Evolutionary conservation across 169 alveolate genomes (phyloP).

Genomic region (Plasmodium fragile): DNA sequence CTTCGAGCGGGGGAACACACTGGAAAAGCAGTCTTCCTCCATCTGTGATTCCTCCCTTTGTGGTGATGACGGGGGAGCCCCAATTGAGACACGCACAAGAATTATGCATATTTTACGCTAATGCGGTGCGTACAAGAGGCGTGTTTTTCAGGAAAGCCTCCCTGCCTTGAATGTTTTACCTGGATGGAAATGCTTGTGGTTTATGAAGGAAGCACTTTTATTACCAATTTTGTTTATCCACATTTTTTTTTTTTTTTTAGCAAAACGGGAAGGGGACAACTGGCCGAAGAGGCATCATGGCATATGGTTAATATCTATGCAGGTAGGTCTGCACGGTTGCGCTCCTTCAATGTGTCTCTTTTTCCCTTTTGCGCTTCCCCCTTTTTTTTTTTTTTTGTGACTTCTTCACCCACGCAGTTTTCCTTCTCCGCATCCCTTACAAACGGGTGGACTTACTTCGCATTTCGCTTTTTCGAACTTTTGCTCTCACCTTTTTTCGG

Average conservation of each 20-base stretch:
- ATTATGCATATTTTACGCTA: background rate
- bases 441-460: background rate
- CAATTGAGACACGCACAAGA: background rate
- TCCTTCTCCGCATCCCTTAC: background rate
- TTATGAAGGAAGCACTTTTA: slow-evolving; percentile 93
- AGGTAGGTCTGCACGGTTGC: background rate
- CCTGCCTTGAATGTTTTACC: slow-evolving; percentile 77
- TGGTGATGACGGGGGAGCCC: background rate
- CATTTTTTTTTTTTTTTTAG: slow-evolving; percentile 80
- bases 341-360: background rate
- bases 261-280: background rate
- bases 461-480: background rate
- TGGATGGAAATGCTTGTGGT: slow-evolving; percentile 96
- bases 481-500: background rate
- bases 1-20: background rate
- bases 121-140: background rate
- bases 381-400: background rate
- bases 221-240: slow-evolving; percentile 93
- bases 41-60: too few relatives aligned
- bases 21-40: background rate
- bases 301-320: background rate
- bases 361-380: slow-evolving; percentile 1
- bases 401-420: background rate
- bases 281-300: background rate
- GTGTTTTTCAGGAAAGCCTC: background rate